phyloP scores from a whole-genome alignment of 352 stramenopile species.

The Phytophthora colocasiae region DNA sequence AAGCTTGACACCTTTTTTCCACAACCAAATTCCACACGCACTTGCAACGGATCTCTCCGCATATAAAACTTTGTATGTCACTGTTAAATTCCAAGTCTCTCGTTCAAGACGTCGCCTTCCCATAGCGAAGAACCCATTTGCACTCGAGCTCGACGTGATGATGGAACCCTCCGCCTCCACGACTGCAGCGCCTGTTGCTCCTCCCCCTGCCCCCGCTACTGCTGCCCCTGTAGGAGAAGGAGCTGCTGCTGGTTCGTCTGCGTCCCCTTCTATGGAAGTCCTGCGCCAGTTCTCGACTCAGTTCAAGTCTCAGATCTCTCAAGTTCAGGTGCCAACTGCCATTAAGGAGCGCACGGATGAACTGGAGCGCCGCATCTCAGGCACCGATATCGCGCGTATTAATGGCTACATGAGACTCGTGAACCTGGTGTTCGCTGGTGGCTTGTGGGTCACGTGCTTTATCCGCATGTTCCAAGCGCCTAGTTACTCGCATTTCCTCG shows the following conservation, averaged over 20 bases:
- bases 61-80: conserved; percentile 27
- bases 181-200: conserved; percentile 17
- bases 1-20: conserved; percentile 20
- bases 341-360: conserved; percentile 79
- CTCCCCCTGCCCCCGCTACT: conserved; percentile 2
- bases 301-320: conserved; percentile 48
- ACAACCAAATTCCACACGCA: background rate
- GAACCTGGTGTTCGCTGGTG: conserved; percentile 69
- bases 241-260: background rate
- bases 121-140: conserved; percentile 16
- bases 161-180: conserved; percentile 41
- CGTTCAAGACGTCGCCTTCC: conserved; percentile 2
- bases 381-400: conserved; percentile 85
- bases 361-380: conserved; percentile 70
- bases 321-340: conserved; percentile 67
- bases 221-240: conserved; percentile 3
- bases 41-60: conserved; percentile 30
- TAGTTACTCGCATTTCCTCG: conserved; percentile 87
- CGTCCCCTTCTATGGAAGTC: conserved; percentile 16
- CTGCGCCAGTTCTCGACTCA: conserved; percentile 42
- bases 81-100: conserved; percentile 2
- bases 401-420: conserved; percentile 89
- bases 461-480: conserved; percentile 78
- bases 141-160: conserved; percentile 27
- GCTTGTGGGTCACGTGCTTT: conserved; percentile 77